Evolutionary conservation across 2,329 filamentous ascomycete genomes (phyloP), one percentile per base, ranked within the genome.

Genomic region (Gnomoniopsis smithogilvyi): DNA sequence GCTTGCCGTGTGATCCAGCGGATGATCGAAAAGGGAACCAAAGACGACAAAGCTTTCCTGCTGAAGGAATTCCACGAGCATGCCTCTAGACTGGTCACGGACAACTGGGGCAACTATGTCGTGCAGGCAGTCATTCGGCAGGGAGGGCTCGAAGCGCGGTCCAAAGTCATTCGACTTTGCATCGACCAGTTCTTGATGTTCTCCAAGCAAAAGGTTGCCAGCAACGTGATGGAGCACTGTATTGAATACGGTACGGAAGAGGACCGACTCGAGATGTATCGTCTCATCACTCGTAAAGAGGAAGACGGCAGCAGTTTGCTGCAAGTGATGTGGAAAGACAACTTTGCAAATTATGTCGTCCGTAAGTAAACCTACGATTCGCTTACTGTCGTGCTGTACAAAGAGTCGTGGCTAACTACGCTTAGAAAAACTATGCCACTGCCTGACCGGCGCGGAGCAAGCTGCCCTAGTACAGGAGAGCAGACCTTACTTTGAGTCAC

Each of bases 71-170:
- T 99, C 22, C 89, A 95, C 68, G 79, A 80, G 11, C 89, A 87
- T 64, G 86, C 90, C 11, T 73, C 83, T 34, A 83, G 81, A 58
- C 83, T 98, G 59, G 90, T 97, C 64, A 85, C 86, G 1, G 91
- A 98, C 68, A 88, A 93, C 64, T 99, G 90, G 69, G 95, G 95
- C 61, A 99, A 99, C 74, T 99, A 99, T 70, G 95, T 99, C 19
- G 89, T 90, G 3, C 95, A 98, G 71, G 92, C 98, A 70, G 86
- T 98, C 54, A 92, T 99, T 62, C 79, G 88, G 61, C 85, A 91
- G 63, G 93, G 93, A 24, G 82, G 87, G 54, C 80, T 83, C 3
- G 85, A 88, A 58, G 92, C 97, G 67, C 85, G 87, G 21, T 80
- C 81, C 15, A 85, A 80, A 66, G 88, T 97, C 67, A 89, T 96